These are phyloP conservation scores for Russula dissimulans DNA, from an alignment of 768 basidiomycete species.

Conservation along the genomic window DNA sequence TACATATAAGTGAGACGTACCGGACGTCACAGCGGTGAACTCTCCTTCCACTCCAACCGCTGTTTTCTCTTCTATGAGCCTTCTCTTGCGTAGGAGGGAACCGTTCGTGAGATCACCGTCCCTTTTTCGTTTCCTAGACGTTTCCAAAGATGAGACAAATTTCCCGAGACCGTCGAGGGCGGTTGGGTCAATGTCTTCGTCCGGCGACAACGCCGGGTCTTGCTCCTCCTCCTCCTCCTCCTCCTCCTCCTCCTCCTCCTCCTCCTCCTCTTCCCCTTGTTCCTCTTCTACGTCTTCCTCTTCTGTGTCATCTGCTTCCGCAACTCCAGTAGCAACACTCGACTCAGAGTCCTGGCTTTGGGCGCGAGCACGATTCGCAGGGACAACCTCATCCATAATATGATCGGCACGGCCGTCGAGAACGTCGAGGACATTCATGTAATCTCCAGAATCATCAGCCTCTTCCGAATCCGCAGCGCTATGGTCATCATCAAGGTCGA, in stretches of 20 bases:
- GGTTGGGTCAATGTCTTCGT: conserved; percentile 43
- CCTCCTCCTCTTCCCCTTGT: conserved; percentile 30
- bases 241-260: conserved; percentile 32
- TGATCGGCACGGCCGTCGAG: conserved; percentile 20
- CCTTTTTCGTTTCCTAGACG: conserved; percentile 60
- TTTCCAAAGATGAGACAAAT: conserved; percentile 62
- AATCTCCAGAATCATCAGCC: conserved; percentile 23
- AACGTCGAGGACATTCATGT: conserved; percentile 23
- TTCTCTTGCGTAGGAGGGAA: conserved; percentile 12
- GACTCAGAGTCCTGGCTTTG: conserved; percentile 16
- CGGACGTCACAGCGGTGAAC: conserved; percentile 10
- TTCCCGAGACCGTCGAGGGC: conserved; percentile 61
- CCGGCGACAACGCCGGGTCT: conserved; percentile 34
- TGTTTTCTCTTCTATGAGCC: conserved; percentile 12
- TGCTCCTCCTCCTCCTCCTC: conserved; percentile 37
- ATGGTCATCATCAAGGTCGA: conserved; percentile 26
- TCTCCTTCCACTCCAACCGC: conserved; percentile 16
- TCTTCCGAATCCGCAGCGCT: conserved; percentile 32
- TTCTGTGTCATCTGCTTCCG: conserved; percentile 4
- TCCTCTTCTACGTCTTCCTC: conserved; percentile 27
- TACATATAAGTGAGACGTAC: background rate
- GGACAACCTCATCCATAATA: conserved; percentile 20
- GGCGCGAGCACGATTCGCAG: background rate
- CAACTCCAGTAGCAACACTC: conserved; percentile 20
- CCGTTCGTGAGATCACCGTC: background rate